These are phyloP conservation scores for Calycina marina DNA, from an alignment of 2,329 filamentous ascomycete species.

Conservation along the genomic window DNA sequence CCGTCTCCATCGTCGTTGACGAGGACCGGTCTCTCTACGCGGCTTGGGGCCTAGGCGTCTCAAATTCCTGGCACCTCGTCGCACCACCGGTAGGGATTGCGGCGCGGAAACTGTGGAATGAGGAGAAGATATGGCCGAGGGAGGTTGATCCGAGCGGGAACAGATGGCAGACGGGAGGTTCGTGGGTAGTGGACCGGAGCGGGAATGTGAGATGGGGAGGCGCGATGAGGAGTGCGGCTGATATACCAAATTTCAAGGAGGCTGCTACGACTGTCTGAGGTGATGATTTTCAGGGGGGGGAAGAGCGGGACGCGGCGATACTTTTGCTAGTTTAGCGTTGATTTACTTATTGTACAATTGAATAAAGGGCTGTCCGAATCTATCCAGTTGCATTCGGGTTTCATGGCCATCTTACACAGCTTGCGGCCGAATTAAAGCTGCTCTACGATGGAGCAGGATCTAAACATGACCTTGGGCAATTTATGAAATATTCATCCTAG, in stretches of 20 bases:
- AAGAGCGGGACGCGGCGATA: too few species aligned
- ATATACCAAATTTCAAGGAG: slow-evolving; percentile 37
- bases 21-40: slow-evolving; percentile 45
- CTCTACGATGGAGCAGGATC: too few species aligned
- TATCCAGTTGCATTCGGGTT: too few species aligned
- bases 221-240: slow-evolving; percentile 34
- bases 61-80: slow-evolving; percentile 47
- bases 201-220: slow-evolving; percentile 36
- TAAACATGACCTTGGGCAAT: too few species aligned
- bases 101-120: slow-evolving; percentile 40
- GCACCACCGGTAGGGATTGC: slow-evolving; percentile 41
- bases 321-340: too few species aligned
- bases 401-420: too few species aligned
- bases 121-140: slow-evolving; percentile 49
- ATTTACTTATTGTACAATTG: too few species aligned
- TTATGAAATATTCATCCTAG: too few species aligned
- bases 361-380: too few species aligned
- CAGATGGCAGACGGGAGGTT: slow-evolving; percentile 54
- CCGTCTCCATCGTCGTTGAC: slow-evolving; percentile 46
- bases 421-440: too few species aligned
- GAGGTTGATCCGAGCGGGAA: slow-evolving; percentile 49
- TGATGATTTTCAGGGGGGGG: too few species aligned
- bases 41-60: slow-evolving; percentile 50
- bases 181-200: slow-evolving; percentile 26
- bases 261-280: slow-evolving; percentile 25